These are phyloP conservation scores for Xylaria hypoxylon DNA, from an alignment of 2,329 filamentous ascomycete genomes.

Conservation along the genomic window DNA sequence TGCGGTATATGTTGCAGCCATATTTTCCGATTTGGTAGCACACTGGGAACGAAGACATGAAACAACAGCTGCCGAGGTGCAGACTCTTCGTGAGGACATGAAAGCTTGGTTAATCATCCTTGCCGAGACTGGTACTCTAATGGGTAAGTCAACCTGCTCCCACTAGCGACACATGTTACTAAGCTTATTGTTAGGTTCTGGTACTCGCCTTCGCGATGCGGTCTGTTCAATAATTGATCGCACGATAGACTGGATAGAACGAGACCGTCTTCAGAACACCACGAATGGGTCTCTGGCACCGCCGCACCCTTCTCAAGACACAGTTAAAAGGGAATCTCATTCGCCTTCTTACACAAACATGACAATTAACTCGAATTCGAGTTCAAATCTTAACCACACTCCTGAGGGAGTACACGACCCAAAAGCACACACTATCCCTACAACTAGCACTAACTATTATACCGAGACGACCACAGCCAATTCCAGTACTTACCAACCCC, in stretches of 20 bases:
- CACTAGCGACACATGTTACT: conserved; percentile 17
- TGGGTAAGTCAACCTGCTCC: conserved; percentile 64
- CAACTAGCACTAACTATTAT: conserved; percentile 46
- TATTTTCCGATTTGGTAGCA: conserved; percentile 78
- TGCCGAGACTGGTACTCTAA: conserved; percentile 71
- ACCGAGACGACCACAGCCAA: conserved; percentile 44
- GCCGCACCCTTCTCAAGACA: conserved; percentile 45
- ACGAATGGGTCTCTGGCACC: conserved; percentile 36
- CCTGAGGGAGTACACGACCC: conserved; percentile 42
- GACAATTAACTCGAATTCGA: conserved; percentile 39
- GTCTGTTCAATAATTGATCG: conserved; percentile 63
- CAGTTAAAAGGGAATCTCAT: conserved; percentile 49
- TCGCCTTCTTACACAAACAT: conserved; percentile 47
- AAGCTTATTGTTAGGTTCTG: conserved; percentile 55
- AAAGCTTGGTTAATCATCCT: conserved; percentile 75
- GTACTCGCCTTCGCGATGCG: conserved; percentile 57
- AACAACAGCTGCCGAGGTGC: conserved; percentile 68
- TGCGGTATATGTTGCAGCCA: conserved; percentile 77
- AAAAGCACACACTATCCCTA: conserved; percentile 43
- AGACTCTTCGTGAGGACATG: conserved; percentile 74
- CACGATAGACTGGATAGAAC: conserved; percentile 65
- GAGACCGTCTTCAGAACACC: conserved; percentile 58
- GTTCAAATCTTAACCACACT: conserved; percentile 38
- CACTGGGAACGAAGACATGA: conserved; percentile 74
- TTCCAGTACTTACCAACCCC: conserved; percentile 44